phyloP scores from a whole-genome alignment of 2,329 filamentous ascomycete species.

The Nothophoma quercina region DNA sequence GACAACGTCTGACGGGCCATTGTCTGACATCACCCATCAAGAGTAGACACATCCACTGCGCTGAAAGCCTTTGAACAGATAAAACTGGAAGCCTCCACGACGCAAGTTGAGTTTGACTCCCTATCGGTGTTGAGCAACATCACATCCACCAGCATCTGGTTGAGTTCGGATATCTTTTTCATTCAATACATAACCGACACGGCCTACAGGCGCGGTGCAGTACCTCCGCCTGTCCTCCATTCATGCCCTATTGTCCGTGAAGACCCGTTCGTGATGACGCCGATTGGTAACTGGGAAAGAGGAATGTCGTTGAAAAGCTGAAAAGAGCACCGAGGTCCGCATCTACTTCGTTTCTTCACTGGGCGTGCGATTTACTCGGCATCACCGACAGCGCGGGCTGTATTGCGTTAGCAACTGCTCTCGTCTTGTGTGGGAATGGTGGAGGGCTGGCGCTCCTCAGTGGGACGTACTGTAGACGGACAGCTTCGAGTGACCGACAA shows the following conservation, averaged over 20 bases:
- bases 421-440: background rate
- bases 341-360: slow-evolving; percentile 33
- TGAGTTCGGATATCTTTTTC: slow-evolving; percentile 43
- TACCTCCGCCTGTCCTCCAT: slow-evolving; percentile 39
- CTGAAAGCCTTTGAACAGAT: no score
- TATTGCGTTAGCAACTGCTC: slow-evolving; percentile 23
- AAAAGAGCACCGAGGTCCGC: slow-evolving; percentile 37
- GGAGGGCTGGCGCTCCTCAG: background rate
- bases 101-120: no score
- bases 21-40: no score
- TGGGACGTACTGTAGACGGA: slow-evolving; percentile 88
- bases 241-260: slow-evolving; percentile 41
- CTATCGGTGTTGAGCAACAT: no score
- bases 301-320: slow-evolving; percentile 44
- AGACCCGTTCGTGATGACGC: slow-evolving; percentile 46
- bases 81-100: no score
- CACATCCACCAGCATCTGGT: background rate
- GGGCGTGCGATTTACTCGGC: slow-evolving; percentile 44
- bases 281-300: slow-evolving; percentile 46
- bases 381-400: slow-evolving; percentile 49
- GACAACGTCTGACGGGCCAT: no score
- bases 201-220: slow-evolving; percentile 32
- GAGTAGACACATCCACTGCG: no score
- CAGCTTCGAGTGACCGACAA: slow-evolving; percentile 95
- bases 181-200: slow-evolving; percentile 48